These are phyloP conservation scores for Rhizopogon vulgaris DNA, from an alignment of 768 basidiomycete species.

Conservation along the genomic window DNA sequence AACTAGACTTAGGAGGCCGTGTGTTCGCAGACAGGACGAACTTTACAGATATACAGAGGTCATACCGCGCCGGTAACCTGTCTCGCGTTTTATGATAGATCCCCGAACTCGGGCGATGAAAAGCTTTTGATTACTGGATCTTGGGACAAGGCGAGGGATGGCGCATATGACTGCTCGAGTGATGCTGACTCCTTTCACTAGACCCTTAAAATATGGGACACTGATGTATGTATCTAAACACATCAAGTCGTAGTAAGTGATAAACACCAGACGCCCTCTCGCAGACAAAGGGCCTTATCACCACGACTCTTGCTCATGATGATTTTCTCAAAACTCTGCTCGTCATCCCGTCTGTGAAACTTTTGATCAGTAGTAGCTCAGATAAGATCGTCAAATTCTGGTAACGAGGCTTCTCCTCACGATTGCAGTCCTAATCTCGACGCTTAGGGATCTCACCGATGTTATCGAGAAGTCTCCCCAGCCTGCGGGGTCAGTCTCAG, in stretches of 20 bases:
- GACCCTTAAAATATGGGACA: slow-evolving; percentile 88
- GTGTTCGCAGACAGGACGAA: slow-evolving; percentile 66
- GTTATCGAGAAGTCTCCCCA: slow-evolving; percentile 36
- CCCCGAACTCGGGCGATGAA: slow-evolving; percentile 31
- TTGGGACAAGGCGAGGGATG: slow-evolving; percentile 73
- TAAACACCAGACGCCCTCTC: background rate
- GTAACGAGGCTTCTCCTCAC: slow-evolving; percentile 35
- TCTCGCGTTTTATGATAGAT: slow-evolving; percentile 57
- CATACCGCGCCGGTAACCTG: slow-evolving; percentile 88
- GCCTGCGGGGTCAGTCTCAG: slow-evolving; percentile 64
- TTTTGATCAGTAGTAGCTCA: slow-evolving; percentile 83
- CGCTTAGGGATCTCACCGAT: slow-evolving; percentile 56
- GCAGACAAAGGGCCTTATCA: slow-evolving; percentile 67
- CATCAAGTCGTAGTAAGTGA: background rate
- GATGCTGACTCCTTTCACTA: slow-evolving; percentile 26
- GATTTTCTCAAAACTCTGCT: slow-evolving; percentile 90
- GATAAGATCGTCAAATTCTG: slow-evolving; percentile 87
- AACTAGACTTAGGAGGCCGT: background rate
- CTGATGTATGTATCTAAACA: slow-evolving; percentile 38
- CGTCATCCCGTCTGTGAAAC: slow-evolving; percentile 54
- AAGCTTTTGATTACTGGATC: slow-evolving; percentile 79
- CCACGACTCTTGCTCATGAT: slow-evolving; percentile 68
- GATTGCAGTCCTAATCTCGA: background rate
- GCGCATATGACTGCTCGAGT: background rate
- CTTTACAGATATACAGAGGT: slow-evolving; percentile 67